These are phyloP conservation scores for Uronychia setigera DNA, from an alignment of 73 alveolate genomes.

Conservation along the genomic window DNA sequence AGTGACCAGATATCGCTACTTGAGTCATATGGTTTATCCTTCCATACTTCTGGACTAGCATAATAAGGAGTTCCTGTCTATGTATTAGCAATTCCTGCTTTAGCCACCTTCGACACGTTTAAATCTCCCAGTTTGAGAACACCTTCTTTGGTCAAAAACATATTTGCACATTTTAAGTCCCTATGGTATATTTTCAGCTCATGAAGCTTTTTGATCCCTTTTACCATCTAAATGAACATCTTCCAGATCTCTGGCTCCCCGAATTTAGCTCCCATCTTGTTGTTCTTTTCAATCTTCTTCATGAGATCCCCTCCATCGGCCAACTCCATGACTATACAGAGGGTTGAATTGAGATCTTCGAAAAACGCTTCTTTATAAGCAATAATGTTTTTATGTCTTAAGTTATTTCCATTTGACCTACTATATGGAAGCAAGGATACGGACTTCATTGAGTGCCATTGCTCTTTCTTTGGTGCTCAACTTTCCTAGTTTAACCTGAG, in stretches of 20 bases:
- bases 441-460: conserved; percentile 79
- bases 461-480: conserved; percentile 59
- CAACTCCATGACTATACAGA: conserved; percentile 95
- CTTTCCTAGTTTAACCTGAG: neutral
- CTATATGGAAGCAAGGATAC: conserved; percentile 70
- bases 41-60: conserved; percentile 96
- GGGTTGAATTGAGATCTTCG: conserved; percentile 73
- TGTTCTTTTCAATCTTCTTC: conserved; percentile 73
- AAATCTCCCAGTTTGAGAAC: conserved; percentile 89
- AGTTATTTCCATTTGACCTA: neutral
- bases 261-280: conserved; percentile 80
- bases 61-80: conserved; percentile 96
- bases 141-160: conserved; percentile 85
- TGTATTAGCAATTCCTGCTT: conserved; percentile 75
- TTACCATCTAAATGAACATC: conserved; percentile 74
- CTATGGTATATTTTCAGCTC: conserved; percentile 91
- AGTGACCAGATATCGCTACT: conserved; percentile 85
- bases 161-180: conserved; percentile 92
- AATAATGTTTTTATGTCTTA: conserved; percentile 46
- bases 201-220: conserved; percentile 89
- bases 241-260: conserved; percentile 91
- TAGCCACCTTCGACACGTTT: conserved; percentile 91
- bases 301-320: conserved; percentile 94
- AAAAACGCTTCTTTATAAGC: conserved; percentile 83
- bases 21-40: conserved; percentile 85